Base-by-base conservation (phyloP, 768 basidiomycete species). In the Boletus sensibilis region DNA sequence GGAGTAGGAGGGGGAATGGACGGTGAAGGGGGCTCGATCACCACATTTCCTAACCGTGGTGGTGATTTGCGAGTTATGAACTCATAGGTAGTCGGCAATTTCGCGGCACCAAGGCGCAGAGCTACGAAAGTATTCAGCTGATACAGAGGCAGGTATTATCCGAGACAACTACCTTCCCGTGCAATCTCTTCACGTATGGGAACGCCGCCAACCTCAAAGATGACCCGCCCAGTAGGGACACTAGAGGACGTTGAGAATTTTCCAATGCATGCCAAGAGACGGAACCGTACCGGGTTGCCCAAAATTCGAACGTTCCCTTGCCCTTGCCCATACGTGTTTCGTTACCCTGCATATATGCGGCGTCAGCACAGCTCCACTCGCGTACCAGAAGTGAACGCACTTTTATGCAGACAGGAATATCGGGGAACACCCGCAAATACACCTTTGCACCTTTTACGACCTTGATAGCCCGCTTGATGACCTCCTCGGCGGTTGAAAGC, bases 281-380 rank as follows among this genome's bases (percentile, higher is more conserved):
- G 10, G 9, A 7, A 35, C 67, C 84, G 52, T 64, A 93, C 92
- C 92, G 84, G 56, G 90, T 92, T 27, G 95, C 92, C 97, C 97
- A 99, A 70, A 81, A 98, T 68, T 98, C 97, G 65, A 98, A 98
- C 0, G 90, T 84, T 44, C 97, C 97, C 73, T 99, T 99, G 56
- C 97, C 97, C 75, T 98, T 98, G 49, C 97, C 97, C 97, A 98
- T 98, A 80, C 97, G 90, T 6, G 94, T 95, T 74, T 98, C 95
- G 64, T 97, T 98, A 52, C 97, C 96, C 92, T 94, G 57, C 7
- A 34, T 16, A 25, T 31, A 46, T 46, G 40, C 11, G 35, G 34
- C 44, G 21, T 68, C 20, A 62, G 13, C 13, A 41, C 44, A 7
- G 6, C 13, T 11, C 11, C 2, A 21, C n/a, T 7, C 13, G 21